Percentiles rank a stretch among this genome's conserved stretches.
These are phyloP conservation scores for Trypanosoma lewisi DNA, from an alignment of 208 protist species.

Conservation along the genomic window DNA sequence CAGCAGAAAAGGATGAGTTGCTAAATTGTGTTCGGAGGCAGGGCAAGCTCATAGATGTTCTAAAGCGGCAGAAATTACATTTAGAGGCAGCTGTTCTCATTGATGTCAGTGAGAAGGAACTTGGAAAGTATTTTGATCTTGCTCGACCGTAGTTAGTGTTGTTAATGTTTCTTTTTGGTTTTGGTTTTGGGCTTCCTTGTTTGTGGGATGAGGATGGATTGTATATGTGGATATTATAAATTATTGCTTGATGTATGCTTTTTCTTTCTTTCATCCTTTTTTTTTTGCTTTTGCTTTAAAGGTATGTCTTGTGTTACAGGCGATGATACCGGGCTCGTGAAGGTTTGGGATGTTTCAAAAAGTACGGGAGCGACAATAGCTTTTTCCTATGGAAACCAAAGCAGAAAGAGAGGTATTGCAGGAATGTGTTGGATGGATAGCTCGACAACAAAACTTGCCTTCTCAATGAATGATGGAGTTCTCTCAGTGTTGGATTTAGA, in stretches of 20 bases:
- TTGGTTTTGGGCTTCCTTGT: slow-evolving; percentile 8
- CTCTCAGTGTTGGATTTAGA: slow-evolving; percentile 50
- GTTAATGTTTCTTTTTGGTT: slow-evolving; percentile 5
- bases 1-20: slow-evolving; percentile 75
- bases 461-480: slow-evolving; percentile 64
- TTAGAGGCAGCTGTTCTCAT: slow-evolving; percentile 83
- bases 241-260: slow-evolving; percentile 3
- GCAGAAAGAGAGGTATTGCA: slow-evolving; percentile 51
- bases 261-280: slow-evolving; percentile 20
- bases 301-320: slow-evolving; percentile 78
- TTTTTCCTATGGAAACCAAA: slow-evolving; percentile 71
- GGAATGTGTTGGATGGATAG: slow-evolving; percentile 79
- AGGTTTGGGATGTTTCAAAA: slow-evolving; percentile 81
- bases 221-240: background rate
- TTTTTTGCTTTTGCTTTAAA: slow-evolving; percentile 6
- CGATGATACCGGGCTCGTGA: slow-evolving; percentile 81
- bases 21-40: slow-evolving; percentile 86
- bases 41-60: slow-evolving; percentile 89
- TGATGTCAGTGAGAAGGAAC: slow-evolving; percentile 84
- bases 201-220: background rate
- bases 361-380: slow-evolving; percentile 60
- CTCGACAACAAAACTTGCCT: slow-evolving; percentile 45
- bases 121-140: slow-evolving; percentile 57
- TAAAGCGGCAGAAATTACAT: slow-evolving; percentile 93
- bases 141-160: slow-evolving; percentile 6